Conservation (phyloP, 169 alveolate genomes). For the Blepharisma undulans region DNA sequence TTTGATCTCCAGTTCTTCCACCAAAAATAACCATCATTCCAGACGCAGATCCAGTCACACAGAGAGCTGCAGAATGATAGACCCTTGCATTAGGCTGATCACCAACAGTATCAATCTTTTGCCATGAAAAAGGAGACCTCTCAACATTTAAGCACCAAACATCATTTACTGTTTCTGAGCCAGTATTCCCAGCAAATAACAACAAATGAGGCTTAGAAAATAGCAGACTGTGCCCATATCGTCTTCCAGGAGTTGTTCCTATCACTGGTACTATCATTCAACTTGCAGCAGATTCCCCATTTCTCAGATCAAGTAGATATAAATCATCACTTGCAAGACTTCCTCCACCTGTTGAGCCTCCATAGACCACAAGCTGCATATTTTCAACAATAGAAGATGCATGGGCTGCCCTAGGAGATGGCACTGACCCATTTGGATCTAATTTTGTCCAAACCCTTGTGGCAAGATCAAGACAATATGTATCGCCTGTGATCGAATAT, state of each 20-base stretch:
- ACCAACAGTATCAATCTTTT: slow-evolving; percentile 82
- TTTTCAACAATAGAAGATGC: slow-evolving; percentile 98
- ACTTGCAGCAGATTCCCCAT: slow-evolving; percentile 88
- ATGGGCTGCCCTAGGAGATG: slow-evolving; percentile 99
- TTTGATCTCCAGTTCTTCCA: slow-evolving; percentile 94
- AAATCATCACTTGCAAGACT: slow-evolving; percentile 96
- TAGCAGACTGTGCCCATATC: slow-evolving; percentile 98
- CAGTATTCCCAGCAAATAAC: slow-evolving; percentile 99
- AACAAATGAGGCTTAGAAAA: slow-evolving; percentile 95
- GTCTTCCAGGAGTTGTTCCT: slow-evolving; percentile 96
- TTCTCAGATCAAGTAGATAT: slow-evolving; percentile 94
- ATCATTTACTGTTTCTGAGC: slow-evolving; percentile 93
- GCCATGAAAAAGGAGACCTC: slow-evolving; percentile 96
- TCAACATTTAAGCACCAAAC: slow-evolving; percentile 97
- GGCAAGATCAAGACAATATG: slow-evolving; percentile 89
- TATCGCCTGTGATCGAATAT: slow-evolving; percentile 96
- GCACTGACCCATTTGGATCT: slow-evolving; percentile 87
- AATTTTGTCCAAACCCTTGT: slow-evolving; percentile 89
- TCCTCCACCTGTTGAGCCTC: slow-evolving; percentile 99
- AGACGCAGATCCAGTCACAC: slow-evolving; percentile 95
- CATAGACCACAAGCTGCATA: slow-evolving; percentile 94
- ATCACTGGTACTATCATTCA: slow-evolving; percentile 99
- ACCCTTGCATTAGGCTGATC: slow-evolving; percentile 94
- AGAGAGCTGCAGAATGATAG: slow-evolving; percentile 93
- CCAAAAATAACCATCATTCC: slow-evolving; percentile 99